Evolutionary conservation across 345 rosid genomes (phyloP).

Genomic region (Geranium rotundifolium): DNA sequence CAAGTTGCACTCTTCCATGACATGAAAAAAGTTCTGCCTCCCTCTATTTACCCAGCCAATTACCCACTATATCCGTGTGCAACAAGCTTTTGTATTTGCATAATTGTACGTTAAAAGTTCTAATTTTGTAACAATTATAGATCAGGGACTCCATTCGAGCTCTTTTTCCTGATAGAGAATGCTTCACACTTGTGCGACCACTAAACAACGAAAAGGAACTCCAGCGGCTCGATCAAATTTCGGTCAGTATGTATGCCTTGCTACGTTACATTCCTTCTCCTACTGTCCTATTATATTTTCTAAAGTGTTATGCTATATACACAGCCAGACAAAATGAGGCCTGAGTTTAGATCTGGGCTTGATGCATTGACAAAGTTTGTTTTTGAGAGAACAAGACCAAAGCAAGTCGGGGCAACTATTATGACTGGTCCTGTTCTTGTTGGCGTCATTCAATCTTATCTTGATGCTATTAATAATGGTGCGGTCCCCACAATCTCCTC

Average conservation of each 20-base stretch:
- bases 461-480: conserved; percentile 92
- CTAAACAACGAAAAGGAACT: conserved; percentile 80
- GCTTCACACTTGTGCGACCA: conserved; percentile 87
- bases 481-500: conserved; percentile 96
- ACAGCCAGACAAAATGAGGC: conserved; percentile 72
- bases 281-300: neutral
- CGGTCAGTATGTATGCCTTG: conserved; percentile 38
- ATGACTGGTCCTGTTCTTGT: conserved; percentile 92
- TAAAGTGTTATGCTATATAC: conserved; percentile 5
- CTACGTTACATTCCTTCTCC: neutral
- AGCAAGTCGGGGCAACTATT: conserved; percentile 81
- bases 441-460: conserved; percentile 78
- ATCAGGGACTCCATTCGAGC: conserved; percentile 89
- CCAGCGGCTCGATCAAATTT: conserved; percentile 73
- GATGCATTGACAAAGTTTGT: conserved; percentile 92
- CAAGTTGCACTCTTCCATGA: too few relatives aligned
- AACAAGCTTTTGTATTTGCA: neutral
- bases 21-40: neutral
- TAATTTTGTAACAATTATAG: conserved; percentile 21
- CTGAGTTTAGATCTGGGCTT: conserved; percentile 76
- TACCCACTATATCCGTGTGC: neutral
- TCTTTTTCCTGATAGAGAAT: conserved; percentile 91
- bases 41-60: neutral
- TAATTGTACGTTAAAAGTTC: neutral
- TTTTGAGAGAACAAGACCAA: conserved; percentile 95